Evolutionary conservation across 2,329 filamentous ascomycete genomes (phyloP), one percentile per base, ranked within the genome.

Genomic region (Calonectria pteridis): DNA sequence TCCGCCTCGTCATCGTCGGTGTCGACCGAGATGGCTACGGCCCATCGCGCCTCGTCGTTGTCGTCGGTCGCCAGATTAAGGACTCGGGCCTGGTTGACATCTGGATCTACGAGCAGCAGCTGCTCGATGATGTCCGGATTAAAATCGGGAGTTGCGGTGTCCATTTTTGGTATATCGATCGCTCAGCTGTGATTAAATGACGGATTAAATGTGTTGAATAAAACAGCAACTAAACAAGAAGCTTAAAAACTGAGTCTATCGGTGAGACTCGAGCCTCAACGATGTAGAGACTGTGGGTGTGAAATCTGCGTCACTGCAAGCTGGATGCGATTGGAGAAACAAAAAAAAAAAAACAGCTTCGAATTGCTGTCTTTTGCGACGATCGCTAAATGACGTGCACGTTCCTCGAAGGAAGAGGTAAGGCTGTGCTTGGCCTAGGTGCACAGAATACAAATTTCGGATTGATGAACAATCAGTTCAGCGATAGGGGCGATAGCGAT

Each of bases 51-150:
- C 26, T 69, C 67, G n/a, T 63, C 43, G 43, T 69, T 58, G 55
- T 35, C 51, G 55, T 59, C 51, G 40, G 35, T 20, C 23, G 67
- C 29, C 53, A 69, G 43, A 35, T 69, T 63, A 23, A 69, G 29
- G 43, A 69, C 55, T 69, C 55, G 59, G 53, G 67, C 53, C 33
- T 69, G 67, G 43, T 49, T 40, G 67, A 69, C 55, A 53, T 63
- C 55, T 6, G 67, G 53, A 63, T 69, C 67, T 18, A 63, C 67
- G 55, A 69, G 67, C 67, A 69, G 26, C 14, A 69, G 67, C 67
- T 69, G 67, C 67, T 69, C 67, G 31, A 69, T 62, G 20, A 69
- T 69, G 43, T 63, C 55, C 29, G 67, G 55, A 43, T 51, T 51
- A 58, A 63, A 69, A 63, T 69, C 67, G 40, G 67, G 29, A 13